Base-by-base conservation (phyloP, 179 eudicot species). In the Beta macrorhiza region DNA sequence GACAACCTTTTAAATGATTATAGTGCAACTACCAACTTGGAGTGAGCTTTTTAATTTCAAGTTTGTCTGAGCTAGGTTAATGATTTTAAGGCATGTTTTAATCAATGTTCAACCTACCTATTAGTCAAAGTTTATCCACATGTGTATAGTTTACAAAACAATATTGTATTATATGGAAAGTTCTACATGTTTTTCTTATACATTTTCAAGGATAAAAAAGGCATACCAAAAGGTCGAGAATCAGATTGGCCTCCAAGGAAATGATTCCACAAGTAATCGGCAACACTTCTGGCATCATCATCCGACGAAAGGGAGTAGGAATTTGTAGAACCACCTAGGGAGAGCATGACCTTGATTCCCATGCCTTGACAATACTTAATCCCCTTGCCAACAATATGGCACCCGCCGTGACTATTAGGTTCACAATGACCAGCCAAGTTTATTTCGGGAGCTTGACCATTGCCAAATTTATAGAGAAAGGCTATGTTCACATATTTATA, bases 351-450 rank as follows among this genome's bases (percentile, higher is more conserved):
- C 82, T 84, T 82, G 63, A 82, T 65, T 9, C 80, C 84, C 64
- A 44, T 67, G 3, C 71, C 29, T 73, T 79, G 87, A 29, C 87
- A 82, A 4, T 65, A 25, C 15, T 57, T 45, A 1, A 85, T 82
- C 64, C 58, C 84, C 0, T 78, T 37, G 62, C 85, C 76, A 2
- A 85, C 15, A 32, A n/a, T 17, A 13, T 67, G 45, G 78, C 84
- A 79, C 14, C 61, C 61, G 56, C 79, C 79, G 32, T 0, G 32
- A 0, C 32, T 29, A 29, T 29, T 29, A 14, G 81, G 81, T 53
- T 80, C 72, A 61, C 87, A 85, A 25, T 85, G 83, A 10, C 87
- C 83, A 45, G 81, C 79, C 17, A 85, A 81, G 58, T 82, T 80
- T 29, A 85, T 47, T 59, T 45, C 3, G 8, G 85, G 87, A 2